A percentile compares a stretch with the other conserved stretches of the same genome.
Conservation (phyloP, 768 basidiomycete genomes). For the Holtermanniella nyarrowii region DNA sequence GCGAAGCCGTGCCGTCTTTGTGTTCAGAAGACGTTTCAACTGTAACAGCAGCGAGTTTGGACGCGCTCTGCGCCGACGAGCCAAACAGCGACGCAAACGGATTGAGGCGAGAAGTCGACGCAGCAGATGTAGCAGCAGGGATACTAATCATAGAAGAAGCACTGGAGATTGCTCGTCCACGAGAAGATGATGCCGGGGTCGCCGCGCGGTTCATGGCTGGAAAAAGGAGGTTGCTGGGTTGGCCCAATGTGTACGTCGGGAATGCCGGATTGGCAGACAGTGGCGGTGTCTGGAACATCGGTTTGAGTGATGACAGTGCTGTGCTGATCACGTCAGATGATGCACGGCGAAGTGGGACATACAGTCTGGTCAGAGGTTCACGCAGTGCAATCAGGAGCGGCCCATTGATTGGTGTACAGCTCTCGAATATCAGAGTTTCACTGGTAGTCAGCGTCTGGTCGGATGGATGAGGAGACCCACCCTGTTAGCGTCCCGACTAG, state of each 20-base stretch:
- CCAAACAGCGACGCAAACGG: constrained; percentile 78
- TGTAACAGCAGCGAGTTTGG: constrained; percentile 15
- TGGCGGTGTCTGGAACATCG: constrained; percentile 6
- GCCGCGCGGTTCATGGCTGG: constrained; percentile 1
- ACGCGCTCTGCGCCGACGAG: constrained; percentile 31
- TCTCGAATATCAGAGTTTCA: constrained; percentile 45
- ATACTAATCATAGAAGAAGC: constrained; percentile 20
- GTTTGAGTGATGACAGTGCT: constrained; percentile 21
- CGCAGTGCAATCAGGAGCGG: constrained; percentile 18
- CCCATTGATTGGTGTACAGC: constrained; percentile 42
- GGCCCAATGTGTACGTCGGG: constrained; percentile 43
- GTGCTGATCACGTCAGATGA: background rate
- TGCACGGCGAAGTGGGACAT: no score
- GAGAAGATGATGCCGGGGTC: constrained; percentile 3
- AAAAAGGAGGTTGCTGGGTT: background rate
- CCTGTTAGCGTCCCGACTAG: constrained; percentile 59
- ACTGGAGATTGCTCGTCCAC: constrained; percentile 8
- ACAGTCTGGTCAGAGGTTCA: constrained; percentile 18
- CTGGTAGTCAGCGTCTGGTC: constrained; percentile 22
- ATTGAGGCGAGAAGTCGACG: constrained; percentile 47
- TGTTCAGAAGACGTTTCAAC: background rate
- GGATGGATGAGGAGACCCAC: constrained; percentile 43
- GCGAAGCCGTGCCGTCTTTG: constrained; percentile 44
- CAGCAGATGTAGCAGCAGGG: constrained; percentile 1
- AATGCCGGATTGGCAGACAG: constrained; percentile 6